Conservation (phyloP, 1,284 basidiomycete species). For the Leccinum angustisporum region DNA sequence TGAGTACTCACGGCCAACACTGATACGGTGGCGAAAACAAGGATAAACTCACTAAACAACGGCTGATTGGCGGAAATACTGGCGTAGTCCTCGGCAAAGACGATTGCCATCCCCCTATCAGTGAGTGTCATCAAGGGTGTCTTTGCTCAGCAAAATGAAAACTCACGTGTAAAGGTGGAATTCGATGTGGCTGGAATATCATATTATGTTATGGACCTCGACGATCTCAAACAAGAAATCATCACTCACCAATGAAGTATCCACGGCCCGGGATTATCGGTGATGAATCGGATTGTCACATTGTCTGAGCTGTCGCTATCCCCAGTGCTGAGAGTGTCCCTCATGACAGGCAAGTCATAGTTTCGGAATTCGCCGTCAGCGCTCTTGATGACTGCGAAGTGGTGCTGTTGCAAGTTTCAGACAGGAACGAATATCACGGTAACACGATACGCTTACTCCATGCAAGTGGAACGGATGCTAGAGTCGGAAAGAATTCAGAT, state of each 20-base stretch:
- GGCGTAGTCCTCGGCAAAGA: slow-evolving; percentile 18
- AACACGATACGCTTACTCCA: slow-evolving; percentile 19
- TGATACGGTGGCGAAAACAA: background rate
- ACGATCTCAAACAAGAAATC: background rate
- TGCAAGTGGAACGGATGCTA: slow-evolving; percentile 36
- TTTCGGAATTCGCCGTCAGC: slow-evolving; percentile 22
- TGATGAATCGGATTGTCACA: slow-evolving; percentile 19
- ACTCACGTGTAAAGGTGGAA: slow-evolving; percentile 30
- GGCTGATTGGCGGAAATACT: slow-evolving; percentile 1
- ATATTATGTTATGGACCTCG: background rate
- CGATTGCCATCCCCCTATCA: slow-evolving; percentile 15
- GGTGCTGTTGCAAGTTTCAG: slow-evolving; percentile 10
- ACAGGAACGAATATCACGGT: background rate
- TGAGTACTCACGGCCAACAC: background rate
- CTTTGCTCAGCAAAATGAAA: too few species aligned
- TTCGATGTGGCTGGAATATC: slow-evolving; percentile 24
- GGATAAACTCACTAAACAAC: background rate
- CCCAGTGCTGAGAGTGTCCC: slow-evolving; percentile 26
- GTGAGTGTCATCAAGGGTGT: background rate
- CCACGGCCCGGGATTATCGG: slow-evolving; percentile 30
- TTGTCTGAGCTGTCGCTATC: slow-evolving; percentile 25
- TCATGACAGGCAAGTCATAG: slow-evolving; percentile 26
- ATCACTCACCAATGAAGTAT: slow-evolving; percentile 23
- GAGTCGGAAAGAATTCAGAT: background rate
- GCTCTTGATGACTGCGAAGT: slow-evolving; percentile 24